Conservation (phyloP, 768 basidiomycete genomes). For the Russula compacta region DNA sequence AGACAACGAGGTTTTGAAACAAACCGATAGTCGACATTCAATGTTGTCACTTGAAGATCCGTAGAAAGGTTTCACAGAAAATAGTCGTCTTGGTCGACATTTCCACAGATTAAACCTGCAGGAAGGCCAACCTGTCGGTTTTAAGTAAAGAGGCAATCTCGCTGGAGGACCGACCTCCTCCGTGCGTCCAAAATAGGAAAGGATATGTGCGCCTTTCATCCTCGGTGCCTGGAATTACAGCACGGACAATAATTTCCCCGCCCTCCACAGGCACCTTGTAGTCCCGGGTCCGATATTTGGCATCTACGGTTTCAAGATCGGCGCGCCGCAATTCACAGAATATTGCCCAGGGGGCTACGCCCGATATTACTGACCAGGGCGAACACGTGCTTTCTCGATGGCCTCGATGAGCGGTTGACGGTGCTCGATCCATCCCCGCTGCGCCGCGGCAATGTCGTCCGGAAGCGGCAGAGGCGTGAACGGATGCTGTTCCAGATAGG, state of each 20-base stretch:
- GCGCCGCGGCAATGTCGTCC: background rate
- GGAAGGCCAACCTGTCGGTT: background rate
- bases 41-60: constrained; percentile 10
- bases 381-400: background rate
- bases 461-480: no score
- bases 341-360: background rate
- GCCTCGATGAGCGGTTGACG: background rate
- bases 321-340: background rate
- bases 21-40: constrained; percentile 16
- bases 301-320: background rate
- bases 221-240: background rate
- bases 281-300: constrained; percentile 2
- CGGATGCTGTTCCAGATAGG: background rate
- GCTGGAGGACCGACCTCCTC: background rate
- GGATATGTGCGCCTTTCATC: background rate
- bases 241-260: background rate
- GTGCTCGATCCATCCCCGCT: background rate
- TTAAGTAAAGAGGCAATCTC: background rate
- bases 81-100: constrained; percentile 18
- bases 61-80: constrained; percentile 12
- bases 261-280: constrained; percentile 6
- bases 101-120: constrained; percentile 7
- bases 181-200: background rate
- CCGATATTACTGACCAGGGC: background rate
- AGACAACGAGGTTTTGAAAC: background rate